Conservation (phyloP, 2,329 filamentous ascomycete species). For the Exutisphaerella laricina region DNA sequence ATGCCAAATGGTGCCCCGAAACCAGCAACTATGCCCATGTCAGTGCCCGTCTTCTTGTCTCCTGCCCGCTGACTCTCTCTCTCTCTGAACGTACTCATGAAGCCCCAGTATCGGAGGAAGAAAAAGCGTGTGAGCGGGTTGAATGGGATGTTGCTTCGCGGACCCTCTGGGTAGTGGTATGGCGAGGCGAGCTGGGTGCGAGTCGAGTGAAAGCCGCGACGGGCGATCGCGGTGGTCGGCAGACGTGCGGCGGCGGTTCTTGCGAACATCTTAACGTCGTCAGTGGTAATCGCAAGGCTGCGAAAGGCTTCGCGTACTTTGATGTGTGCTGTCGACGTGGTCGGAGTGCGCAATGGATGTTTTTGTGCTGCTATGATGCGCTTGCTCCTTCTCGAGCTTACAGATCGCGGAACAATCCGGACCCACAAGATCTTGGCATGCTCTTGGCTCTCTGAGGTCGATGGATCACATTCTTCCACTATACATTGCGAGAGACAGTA, state of each 20-base stretch:
- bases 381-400: too few species aligned
- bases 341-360: not conserved
- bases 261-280: conserved; percentile 28
- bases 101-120: conserved; percentile 73
- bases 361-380: too few species aligned
- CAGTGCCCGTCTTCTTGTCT: conserved; percentile 29
- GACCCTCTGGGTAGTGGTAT: conserved; percentile 98
- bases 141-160: conserved; percentile 93
- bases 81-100: conserved; percentile 56
- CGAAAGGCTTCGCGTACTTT: not conserved
- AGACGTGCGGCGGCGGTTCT: conserved; percentile 51
- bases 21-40: conserved; percentile 47
- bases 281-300: not conserved
- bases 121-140: conserved; percentile 90
- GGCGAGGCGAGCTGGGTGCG: conserved; percentile 78
- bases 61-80: conserved; percentile 3
- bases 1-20: conserved; percentile 57
- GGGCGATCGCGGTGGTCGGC: conserved; percentile 59
- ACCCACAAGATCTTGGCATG: too few species aligned
- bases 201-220: conserved; percentile 91
- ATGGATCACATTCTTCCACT: too few species aligned
- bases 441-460: too few species aligned
- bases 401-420: too few species aligned
- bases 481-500: too few species aligned
- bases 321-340: not conserved